phyloP scores from a whole-genome alignment of 441 rosid genomes.

The Jatropha multifida region DNA sequence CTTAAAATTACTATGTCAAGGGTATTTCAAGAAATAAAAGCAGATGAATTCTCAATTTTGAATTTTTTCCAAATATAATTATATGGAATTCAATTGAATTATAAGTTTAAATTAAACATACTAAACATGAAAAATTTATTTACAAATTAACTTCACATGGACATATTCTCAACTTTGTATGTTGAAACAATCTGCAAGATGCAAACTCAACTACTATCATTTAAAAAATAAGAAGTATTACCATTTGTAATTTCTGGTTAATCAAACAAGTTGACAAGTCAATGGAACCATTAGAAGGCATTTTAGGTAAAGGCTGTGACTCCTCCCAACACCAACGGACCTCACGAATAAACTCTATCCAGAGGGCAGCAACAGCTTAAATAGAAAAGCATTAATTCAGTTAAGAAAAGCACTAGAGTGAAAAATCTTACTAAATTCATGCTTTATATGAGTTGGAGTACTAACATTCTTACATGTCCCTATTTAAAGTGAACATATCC shows the following conservation, averaged over 20 bases:
- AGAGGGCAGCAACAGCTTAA: conserved; percentile 87
- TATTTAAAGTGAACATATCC: conserved; percentile 9
- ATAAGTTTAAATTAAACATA: not conserved
- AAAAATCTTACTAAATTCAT: conserved; percentile 1
- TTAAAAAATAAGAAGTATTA: conserved; percentile 33
- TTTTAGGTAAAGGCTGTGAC: conserved; percentile 81
- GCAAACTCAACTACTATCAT: not conserved
- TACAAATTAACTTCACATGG: not conserved
- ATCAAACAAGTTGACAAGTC: conserved; percentile 88
- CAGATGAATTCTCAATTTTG: too few species aligned
- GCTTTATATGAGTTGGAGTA: not conserved
- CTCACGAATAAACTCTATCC: conserved; percentile 98
- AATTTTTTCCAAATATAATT: not conserved
- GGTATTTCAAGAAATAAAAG: too few species aligned
- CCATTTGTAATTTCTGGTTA: conserved; percentile 95
- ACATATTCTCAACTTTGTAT: not conserved
- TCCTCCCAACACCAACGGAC: conserved; percentile 99
- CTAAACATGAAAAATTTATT: not conserved
- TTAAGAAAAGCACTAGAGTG: conserved; percentile 15
- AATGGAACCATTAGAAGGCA: conserved; percentile 62
- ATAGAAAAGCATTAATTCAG: conserved; percentile 21
- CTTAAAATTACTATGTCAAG: too few species aligned
- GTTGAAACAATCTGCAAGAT: not conserved
- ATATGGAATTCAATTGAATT: not conserved
- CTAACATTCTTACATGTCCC: not conserved